Conservation (phyloP, 2,329 filamentous ascomycete genomes). For the Aspergillus amoenus region DNA sequence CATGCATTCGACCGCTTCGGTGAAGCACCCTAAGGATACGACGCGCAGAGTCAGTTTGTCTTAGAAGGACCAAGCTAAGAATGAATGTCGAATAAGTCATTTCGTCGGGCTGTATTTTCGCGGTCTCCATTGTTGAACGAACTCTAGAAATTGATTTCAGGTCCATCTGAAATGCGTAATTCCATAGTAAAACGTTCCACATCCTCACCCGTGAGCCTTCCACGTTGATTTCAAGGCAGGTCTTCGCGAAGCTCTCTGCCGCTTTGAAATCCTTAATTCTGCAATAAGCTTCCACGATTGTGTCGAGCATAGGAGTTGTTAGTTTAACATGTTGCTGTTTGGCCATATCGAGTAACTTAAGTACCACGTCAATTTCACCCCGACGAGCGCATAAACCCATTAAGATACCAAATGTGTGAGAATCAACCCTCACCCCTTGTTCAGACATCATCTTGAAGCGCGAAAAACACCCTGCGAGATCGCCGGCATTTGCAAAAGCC, state of each 20-base stretch:
- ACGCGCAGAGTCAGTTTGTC: conserved; percentile 56
- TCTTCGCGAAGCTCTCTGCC: conserved; percentile 60
- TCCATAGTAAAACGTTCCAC: conserved; percentile 76
- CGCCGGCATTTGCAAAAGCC: conserved; percentile 64
- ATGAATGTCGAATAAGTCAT: conserved; percentile 64
- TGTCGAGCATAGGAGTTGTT: conserved; percentile 59
- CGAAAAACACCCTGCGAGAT: conserved; percentile 65
- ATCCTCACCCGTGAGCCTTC: conserved; percentile 59
- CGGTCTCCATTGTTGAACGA: conserved; percentile 56
- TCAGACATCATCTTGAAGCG: conserved; percentile 63
- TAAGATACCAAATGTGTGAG: conserved; percentile 67
- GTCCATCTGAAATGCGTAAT: conserved; percentile 65
- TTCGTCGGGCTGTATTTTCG: conserved; percentile 52
- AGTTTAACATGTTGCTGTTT: conserved; percentile 53
- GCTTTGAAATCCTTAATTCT: conserved; percentile 54
- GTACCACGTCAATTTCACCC: conserved; percentile 71
- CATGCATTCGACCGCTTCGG: conserved; percentile 35
- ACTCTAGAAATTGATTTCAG: conserved; percentile 53
- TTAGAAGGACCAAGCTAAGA: conserved; percentile 53
- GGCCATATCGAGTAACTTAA: conserved; percentile 65
- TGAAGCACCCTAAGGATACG: conserved; percentile 49
- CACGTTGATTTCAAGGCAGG: conserved; percentile 53
- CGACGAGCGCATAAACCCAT: conserved; percentile 69
- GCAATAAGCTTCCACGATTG: conserved; percentile 68
- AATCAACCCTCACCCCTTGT: conserved; percentile 54